These are phyloP conservation scores for Trichoderma sp. DNA, from an alignment of 2,329 filamentous ascomycete species.

Conservation along the genomic window DNA sequence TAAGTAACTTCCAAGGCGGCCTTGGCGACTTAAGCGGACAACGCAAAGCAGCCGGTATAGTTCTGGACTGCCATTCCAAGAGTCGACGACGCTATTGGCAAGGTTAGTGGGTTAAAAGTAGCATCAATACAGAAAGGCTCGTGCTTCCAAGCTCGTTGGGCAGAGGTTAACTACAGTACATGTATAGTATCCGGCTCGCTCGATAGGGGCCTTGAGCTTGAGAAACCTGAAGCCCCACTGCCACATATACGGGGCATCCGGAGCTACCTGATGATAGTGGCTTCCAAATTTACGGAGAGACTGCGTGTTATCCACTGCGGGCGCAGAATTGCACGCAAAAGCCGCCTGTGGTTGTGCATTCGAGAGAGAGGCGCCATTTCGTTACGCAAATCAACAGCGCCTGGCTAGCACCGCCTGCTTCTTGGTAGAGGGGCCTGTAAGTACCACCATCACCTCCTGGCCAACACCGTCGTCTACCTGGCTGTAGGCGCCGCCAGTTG, in stretches of 20 bases:
- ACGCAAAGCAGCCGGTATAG: not conserved
- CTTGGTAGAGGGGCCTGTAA: not conserved
- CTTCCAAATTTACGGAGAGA: slow-evolving; percentile 12
- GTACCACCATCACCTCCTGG: not conserved
- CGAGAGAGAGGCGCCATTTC: not conserved
- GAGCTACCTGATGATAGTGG: slow-evolving; percentile 18
- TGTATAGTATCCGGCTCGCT: not conserved
- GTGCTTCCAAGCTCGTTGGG: not conserved
- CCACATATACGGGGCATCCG: slow-evolving; percentile 14
- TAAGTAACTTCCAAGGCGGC: not conserved
- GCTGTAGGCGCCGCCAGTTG: slow-evolving; percentile 3
- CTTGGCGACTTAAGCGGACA: not conserved
- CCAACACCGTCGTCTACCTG: not conserved
- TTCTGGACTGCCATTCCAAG: slow-evolving; percentile 10
- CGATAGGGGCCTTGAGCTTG: not conserved
- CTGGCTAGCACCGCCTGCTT: not conserved
- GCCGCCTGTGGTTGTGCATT: not conserved
- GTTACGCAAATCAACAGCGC: not conserved
- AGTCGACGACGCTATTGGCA: not conserved
- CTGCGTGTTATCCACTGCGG: slow-evolving; percentile 6
- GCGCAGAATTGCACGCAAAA: slow-evolving; percentile 13
- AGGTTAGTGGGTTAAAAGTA: not conserved
- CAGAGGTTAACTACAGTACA: not conserved
- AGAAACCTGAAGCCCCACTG: not conserved
- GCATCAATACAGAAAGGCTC: not conserved